Base-by-base conservation (phyloP, 2,329 filamentous ascomycete species). In the Aspergillus sergii region DNA sequence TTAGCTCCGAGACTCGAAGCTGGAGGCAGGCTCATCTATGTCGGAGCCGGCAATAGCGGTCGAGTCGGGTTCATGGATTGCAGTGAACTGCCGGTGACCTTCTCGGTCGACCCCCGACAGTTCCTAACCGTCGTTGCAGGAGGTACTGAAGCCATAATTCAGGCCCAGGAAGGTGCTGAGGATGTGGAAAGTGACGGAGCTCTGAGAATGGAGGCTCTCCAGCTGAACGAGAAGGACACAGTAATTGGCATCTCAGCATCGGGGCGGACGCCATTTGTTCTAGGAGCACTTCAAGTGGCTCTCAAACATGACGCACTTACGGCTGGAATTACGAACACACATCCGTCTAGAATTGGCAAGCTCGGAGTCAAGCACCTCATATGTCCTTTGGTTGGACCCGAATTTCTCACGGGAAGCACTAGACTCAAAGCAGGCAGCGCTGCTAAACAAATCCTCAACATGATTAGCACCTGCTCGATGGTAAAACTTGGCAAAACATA, bases 401-500 rank as follows among this genome's bases (percentile, higher is more conserved):
- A 82, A 66, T 76, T 80, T 4, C 73, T 82, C 3, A 80, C 80
- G n/a, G 80, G 80, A 2, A 83, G 80, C 65, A 83, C 81, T 1
- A 71, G 81, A 34, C 72, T 82, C 62, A 82, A 82, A 65, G 80
- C 80, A 1, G 81, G 81, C 19, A 82, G 78, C 0, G 80, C 78
- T 1, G 82, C 81, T 0, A 83, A 83, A 65, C 64, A 82, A 61
- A 78, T 80, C 1, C 65, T 81, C 51, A 81, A 82, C 61, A 82
- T 81, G 79, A 66, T 82, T 2, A 81, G 79, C 50, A 81, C 79
- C 1, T 78, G 80, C 1, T 71, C 76, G 10, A 80, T 81, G 76
- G 76, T 82, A 39, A 73, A 70, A 34, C 69, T 72, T 11, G 80
- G 80, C 6, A 82, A 81, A 65, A 81, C 79, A 0, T 81, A 77